phyloP scores from a whole-genome alignment of 768 basidiomycete genomes.

The Chalciporus pseudorubinellus region DNA sequence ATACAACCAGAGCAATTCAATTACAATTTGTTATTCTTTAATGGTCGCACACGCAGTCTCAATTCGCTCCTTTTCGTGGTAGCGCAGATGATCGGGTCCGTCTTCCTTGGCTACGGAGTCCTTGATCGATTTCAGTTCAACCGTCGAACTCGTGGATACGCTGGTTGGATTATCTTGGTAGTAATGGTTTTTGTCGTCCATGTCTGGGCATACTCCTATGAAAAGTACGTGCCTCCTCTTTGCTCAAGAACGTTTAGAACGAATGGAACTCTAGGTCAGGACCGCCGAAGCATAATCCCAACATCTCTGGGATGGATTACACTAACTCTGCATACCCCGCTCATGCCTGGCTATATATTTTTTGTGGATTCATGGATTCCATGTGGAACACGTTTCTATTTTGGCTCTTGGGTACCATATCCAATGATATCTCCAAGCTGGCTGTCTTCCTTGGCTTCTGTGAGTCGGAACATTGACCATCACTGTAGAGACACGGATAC shows the following conservation, averaged over 20 bases:
- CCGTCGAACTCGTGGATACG: conserved; percentile 69
- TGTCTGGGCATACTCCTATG: conserved; percentile 75
- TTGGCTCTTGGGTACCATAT: conserved; percentile 85
- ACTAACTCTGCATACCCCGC: conserved; percentile 51
- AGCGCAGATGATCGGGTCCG: conserved; percentile 72
- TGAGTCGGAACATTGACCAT: conserved; percentile 36
- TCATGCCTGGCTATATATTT: conserved; percentile 61
- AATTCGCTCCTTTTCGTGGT: conserved; percentile 81
- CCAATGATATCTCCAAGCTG: conserved; percentile 77
- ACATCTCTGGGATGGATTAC: conserved; percentile 55
- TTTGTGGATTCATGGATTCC: conserved; percentile 73
- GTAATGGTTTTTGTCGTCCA: conserved; percentile 66
- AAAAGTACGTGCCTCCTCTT: conserved; percentile 45
- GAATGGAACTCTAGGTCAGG: conserved; percentile 40
- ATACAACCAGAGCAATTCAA: conserved; percentile 64
- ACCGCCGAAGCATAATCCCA: conserved; percentile 45
- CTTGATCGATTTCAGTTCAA: conserved; percentile 56
- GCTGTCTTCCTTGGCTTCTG: conserved; percentile 82
- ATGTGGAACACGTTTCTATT: conserved; percentile 86
- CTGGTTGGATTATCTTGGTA: conserved; percentile 63
- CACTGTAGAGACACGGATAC: not conserved
- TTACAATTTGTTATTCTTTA: conserved; percentile 74
- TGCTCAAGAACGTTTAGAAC: not conserved
- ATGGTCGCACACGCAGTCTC: conserved; percentile 71
- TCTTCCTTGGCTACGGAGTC: conserved; percentile 60